These are phyloP conservation scores for Syncephalastrum monosporum DNA, from an alignment of 371 early-diverging fungal species.

Conservation along the genomic window DNA sequence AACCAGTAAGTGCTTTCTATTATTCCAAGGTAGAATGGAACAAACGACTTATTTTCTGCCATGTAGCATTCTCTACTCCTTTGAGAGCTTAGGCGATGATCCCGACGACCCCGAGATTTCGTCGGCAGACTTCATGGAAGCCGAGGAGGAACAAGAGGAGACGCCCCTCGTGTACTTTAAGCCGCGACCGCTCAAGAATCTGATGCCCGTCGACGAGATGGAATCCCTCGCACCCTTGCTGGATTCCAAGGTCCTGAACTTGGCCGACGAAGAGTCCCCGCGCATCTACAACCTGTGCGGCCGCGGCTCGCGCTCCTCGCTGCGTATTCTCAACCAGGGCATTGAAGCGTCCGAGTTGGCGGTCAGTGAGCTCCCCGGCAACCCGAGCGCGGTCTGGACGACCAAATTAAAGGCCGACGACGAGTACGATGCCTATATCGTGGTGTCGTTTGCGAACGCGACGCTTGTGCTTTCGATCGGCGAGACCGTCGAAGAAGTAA, in stretches of 20 bases:
- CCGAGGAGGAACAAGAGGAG: slow-evolving; percentile 48
- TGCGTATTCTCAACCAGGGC: slow-evolving; percentile 91
- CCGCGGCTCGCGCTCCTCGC: slow-evolving; percentile 75
- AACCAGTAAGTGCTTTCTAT: slow-evolving; percentile 69
- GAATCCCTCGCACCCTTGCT: slow-evolving; percentile 83
- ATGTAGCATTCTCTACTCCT: slow-evolving; percentile 80
- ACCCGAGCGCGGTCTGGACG: slow-evolving; percentile 95
- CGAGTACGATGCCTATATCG: slow-evolving; percentile 81
- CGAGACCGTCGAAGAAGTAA: slow-evolving; percentile 93
- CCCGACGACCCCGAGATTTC: slow-evolving; percentile 79
- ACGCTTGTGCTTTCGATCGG: slow-evolving; percentile 93
- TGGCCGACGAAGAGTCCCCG: slow-evolving; percentile 90
- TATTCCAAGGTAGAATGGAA: neutral
- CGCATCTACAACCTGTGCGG: slow-evolving; percentile 93
- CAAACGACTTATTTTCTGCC: slow-evolving; percentile 7
- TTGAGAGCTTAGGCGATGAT: slow-evolving; percentile 92
- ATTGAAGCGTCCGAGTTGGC: slow-evolving; percentile 91
- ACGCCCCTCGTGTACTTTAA: slow-evolving; percentile 67
- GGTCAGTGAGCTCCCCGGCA: slow-evolving; percentile 90
- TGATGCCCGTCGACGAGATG: slow-evolving; percentile 86
- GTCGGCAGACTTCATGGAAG: slow-evolving; percentile 67
- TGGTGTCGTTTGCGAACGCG: slow-evolving; percentile 91
- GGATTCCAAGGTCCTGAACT: slow-evolving; percentile 74
- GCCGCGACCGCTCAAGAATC: slow-evolving; percentile 80
- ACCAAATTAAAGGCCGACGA: slow-evolving; percentile 70